Percentiles rank a stretch among this genome's conserved stretches.
Conservation (phyloP, 23 red algal species). For the Chondrus crispus region DNA sequence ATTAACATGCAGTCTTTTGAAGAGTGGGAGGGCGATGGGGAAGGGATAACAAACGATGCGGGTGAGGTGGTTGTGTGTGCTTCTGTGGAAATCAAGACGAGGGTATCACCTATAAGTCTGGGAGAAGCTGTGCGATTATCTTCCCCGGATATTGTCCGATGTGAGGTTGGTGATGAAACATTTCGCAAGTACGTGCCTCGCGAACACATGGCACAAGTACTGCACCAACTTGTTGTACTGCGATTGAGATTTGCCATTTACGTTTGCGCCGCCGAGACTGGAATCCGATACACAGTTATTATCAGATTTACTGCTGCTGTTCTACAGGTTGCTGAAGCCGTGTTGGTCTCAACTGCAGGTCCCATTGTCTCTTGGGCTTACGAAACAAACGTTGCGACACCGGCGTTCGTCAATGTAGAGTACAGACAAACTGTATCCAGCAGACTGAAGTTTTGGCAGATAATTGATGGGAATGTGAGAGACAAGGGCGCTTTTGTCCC, state of each 20-base stretch:
- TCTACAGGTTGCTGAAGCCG: not conserved
- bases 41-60: not conserved
- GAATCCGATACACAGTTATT: not conserved
- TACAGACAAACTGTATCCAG: not conserved
- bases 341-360: not conserved
- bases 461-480: not conserved
- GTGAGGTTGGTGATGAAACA: not conserved
- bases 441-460: not conserved
- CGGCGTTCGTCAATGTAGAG: not conserved
- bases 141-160: not conserved
- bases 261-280: not conserved
- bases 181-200: not conserved
- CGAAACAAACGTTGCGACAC: not conserved
- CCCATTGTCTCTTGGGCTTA: not conserved
- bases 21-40: not conserved
- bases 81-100: conserved; percentile 20
- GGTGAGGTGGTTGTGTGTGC: not conserved
- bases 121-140: not conserved
- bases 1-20: not conserved
- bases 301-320: not conserved
- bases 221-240: not conserved
- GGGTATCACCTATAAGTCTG: not conserved
- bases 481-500: not conserved
- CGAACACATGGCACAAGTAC: conserved; percentile 15
- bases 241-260: not conserved